Base-by-base conservation (phyloP, 2,329 filamentous ascomycete species). In the Dryadomyces quercus-mongolicae region DNA sequence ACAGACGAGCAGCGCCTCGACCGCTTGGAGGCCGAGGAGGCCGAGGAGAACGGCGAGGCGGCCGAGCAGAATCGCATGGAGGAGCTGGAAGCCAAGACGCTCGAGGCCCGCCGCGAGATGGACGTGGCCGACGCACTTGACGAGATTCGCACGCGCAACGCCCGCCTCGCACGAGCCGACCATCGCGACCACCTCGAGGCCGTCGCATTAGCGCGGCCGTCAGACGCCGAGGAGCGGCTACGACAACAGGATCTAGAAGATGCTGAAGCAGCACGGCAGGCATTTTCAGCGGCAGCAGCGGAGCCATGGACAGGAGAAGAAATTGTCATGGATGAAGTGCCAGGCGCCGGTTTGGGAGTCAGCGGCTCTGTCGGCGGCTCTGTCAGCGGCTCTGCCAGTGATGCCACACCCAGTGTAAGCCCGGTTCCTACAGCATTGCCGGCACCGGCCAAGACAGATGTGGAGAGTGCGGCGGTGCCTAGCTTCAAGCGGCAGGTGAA, bases 41-140 rank as follows among this genome's bases (percentile, higher is more conserved):
- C 76, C 2, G 81, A 77, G 42, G 75, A 77, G 53, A 54, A 52
- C n/a, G 59, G 58, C 49, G 58, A 58, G 42, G 53, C 51, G 1
- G 52, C 42, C 56, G 89, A 95, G 68, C 78, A 83, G 60, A 91
- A 96, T 67, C 88, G 89, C 21, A 98, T 98, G 94, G 86, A 86
- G 55, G 91, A 96, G 66, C 71, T 98, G 49, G 93, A 98, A 71
- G 85, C 86, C 59, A 97, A 97, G 73, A 95, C 92, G 54, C 73
- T 86, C 21, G 93, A 98, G 67, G 91, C 91, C 1, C 91, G 93
- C 73, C 78, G 86, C 44, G 93, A 98, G 70, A 98, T 98, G 91
- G 88, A 87, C 18, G 88, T 96, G 47, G 93, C 93, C 2, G 93
- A 98, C 72, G 92, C 91, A 8, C 72, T 98, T 54, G 93, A 98